phyloP scores from a whole-genome alignment of 306 rosid species.

The Cicer yamashitae region DNA sequence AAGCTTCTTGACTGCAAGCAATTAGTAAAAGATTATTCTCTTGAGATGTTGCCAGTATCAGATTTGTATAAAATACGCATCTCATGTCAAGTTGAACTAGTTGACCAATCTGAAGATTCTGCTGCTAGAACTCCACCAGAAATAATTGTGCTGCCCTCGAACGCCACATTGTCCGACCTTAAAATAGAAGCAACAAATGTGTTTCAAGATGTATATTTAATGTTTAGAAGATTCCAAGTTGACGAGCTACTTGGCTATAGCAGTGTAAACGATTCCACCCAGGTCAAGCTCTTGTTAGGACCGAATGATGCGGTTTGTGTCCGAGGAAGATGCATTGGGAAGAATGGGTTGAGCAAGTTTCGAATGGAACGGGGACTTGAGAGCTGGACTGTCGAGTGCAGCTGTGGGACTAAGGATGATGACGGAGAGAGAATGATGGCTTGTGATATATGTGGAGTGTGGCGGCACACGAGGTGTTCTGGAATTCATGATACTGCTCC shows the following conservation, averaged over 20 bases:
- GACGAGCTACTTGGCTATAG: slow-evolving; percentile 72
- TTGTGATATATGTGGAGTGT: slow-evolving; percentile 83
- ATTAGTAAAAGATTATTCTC: slow-evolving; percentile 75
- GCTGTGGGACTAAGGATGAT: slow-evolving; percentile 90
- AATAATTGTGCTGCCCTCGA: slow-evolving; percentile 59
- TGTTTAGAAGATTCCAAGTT: slow-evolving; percentile 72
- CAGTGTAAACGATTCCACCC: slow-evolving; percentile 75
- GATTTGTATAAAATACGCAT: slow-evolving; percentile 49
- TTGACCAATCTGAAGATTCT: slow-evolving; percentile 65
- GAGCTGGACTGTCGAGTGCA: slow-evolving; percentile 96
- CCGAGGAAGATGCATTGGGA: slow-evolving; percentile 74
- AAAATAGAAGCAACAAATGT: slow-evolving; percentile 77
- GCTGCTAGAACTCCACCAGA: slow-evolving; percentile 66
- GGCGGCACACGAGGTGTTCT: slow-evolving; percentile 91
- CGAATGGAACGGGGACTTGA: slow-evolving; percentile 92
- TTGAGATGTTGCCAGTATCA: slow-evolving; percentile 49
- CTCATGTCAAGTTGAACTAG: slow-evolving; percentile 68
- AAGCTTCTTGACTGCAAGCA: slow-evolving; percentile 98
- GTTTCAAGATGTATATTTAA: slow-evolving; percentile 82
- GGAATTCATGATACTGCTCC: slow-evolving; percentile 69
- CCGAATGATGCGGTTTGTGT: slow-evolving; percentile 56
- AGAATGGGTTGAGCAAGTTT: slow-evolving; percentile 68
- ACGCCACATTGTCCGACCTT: slow-evolving; percentile 71
- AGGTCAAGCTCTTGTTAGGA: slow-evolving; percentile 65
- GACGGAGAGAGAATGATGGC: slow-evolving; percentile 99